Base-by-base conservation (phyloP, 1,284 basidiomycete genomes). In the Thelephora terrestris region DNA sequence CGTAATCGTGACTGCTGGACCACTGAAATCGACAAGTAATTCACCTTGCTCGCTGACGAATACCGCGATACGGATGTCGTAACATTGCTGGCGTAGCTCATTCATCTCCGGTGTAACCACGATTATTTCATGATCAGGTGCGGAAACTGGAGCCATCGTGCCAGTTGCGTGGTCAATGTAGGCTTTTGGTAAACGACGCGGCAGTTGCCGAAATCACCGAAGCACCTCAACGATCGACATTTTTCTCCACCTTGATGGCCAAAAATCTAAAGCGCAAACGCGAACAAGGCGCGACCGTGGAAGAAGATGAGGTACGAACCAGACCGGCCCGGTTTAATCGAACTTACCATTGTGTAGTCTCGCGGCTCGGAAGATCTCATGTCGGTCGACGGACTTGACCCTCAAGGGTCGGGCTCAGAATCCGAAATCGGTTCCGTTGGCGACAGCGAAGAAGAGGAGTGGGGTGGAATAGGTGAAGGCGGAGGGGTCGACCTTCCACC, bases 1-100 rank as follows among this genome's bases (percentile, higher is more conserved):
- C 12, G 21, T 20, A 18, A 21, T 16, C 9, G 3, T 7, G 12
- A 42, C 21, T 7, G n/a, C 6, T 14, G 3, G 20, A 42, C 16
- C 6, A 42, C 21, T 10, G 39, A 16, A 20, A 20, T 14, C 29
- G 29, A 14, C 9, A 5, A 5, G 20, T 20, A 2, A 18, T 16
- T n/a, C 12, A 42, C 70, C 68, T 67, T 85, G 83, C 62, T 86
- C 83, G 56, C 67, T 63, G 57, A 74, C 69, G 65, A 88, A 90
- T 48, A 89, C 85, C 35, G 71, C 69, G 56, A 79, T 75, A 58
- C 82, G 76, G 57, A 87, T 68, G 55, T 73, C 66, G 62, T 73
- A 75, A 60, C 83, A 85, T 57, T 83, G 74, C 58, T 79, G 68
- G 23, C 61, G 57, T 47, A 76, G 64, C 38, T 44, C 47, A 27